A percentile compares a stretch with the other conserved stretches of the same genome.
phyloP scores from a whole-genome alignment of 73 alveolate species.

The Tetrahymena thermophila region DNA sequence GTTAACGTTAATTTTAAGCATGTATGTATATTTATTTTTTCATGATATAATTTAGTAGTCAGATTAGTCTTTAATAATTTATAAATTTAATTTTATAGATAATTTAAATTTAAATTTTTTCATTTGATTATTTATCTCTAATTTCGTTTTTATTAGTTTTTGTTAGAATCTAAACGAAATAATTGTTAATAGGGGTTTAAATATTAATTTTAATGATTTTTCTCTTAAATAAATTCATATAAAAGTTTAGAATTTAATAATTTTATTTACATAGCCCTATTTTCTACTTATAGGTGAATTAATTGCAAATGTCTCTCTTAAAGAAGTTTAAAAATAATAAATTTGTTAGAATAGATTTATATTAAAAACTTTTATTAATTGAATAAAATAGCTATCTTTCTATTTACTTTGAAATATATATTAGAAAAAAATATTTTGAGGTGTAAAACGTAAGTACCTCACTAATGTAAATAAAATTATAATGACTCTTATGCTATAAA shows the following conservation, averaged over 20 bases:
- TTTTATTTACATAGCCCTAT: not conserved
- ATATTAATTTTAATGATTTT: too few species aligned
- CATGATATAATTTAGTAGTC: not conserved
- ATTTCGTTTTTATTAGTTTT: not conserved
- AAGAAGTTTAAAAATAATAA: too few species aligned
- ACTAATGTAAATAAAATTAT: too few species aligned
- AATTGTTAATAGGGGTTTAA: not conserved
- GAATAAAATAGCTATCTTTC: not conserved
- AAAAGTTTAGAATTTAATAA: too few species aligned
- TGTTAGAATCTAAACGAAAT: not conserved
- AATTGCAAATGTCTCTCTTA: not conserved
- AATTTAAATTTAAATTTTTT: not conserved
- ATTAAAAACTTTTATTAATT: not conserved
- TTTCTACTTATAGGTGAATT: not conserved
- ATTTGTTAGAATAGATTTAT: not conserved
- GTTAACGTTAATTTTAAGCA: not conserved
- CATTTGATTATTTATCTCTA: not conserved
- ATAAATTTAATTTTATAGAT: not conserved
- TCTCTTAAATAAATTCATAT: not conserved
- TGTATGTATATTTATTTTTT: too few species aligned
- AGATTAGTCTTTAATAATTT: not conserved
- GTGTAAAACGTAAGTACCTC: not conserved
- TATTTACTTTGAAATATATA: too few species aligned
- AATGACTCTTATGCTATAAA: not conserved
- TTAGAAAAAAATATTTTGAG: not conserved